Conservation (phyloP, 768 basidiomycete genomes). For the Mycena amicta region DNA sequence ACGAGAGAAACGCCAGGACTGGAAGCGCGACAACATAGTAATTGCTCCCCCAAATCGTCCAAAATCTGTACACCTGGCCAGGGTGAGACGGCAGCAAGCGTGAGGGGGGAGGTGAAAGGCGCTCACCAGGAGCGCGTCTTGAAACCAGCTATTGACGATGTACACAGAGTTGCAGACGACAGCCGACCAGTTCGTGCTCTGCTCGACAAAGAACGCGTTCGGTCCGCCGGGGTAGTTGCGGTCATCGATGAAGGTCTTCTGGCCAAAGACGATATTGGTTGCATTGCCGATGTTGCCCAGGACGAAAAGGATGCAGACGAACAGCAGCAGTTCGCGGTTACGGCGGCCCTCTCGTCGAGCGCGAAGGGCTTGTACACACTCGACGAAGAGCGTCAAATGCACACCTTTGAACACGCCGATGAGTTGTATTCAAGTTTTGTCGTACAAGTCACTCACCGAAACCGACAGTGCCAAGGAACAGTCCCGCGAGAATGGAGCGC, state of each 20-base stretch:
- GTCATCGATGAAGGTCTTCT: slow-evolving; percentile 16
- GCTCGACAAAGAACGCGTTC: slow-evolving; percentile 13
- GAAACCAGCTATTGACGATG: slow-evolving; percentile 11
- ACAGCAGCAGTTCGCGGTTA: slow-evolving; percentile 3
- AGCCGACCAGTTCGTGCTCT: slow-evolving; percentile 10
- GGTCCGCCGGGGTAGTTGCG: slow-evolving; percentile 17
- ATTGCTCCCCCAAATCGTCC: slow-evolving; percentile 2
- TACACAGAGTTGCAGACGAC: slow-evolving; percentile 10
- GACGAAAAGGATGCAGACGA: slow-evolving; percentile 9
- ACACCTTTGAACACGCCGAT: neutral
- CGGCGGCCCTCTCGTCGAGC: neutral
- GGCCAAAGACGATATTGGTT: slow-evolving; percentile 8
- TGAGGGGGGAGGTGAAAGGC: too few species aligned
- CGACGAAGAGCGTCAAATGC: neutral
- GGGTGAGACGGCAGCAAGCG: too few species aligned
- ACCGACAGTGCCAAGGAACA: slow-evolving; percentile 5
- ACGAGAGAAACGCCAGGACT: neutral
- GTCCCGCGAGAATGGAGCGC: slow-evolving; percentile 6
- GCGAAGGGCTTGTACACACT: neutral
- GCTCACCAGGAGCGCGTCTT: neutral
- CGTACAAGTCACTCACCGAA: neutral
- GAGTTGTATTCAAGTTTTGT: neutral
- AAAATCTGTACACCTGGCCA: slow-evolving; percentile 1
- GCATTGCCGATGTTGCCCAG: slow-evolving; percentile 13
- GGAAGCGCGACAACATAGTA: slow-evolving; percentile 1